A percentile compares a stretch with the other conserved stretches of the same genome.
phyloP scores from a whole-genome alignment of 2,329 filamentous ascomycete species.

The Xylariales sp. region DNA sequence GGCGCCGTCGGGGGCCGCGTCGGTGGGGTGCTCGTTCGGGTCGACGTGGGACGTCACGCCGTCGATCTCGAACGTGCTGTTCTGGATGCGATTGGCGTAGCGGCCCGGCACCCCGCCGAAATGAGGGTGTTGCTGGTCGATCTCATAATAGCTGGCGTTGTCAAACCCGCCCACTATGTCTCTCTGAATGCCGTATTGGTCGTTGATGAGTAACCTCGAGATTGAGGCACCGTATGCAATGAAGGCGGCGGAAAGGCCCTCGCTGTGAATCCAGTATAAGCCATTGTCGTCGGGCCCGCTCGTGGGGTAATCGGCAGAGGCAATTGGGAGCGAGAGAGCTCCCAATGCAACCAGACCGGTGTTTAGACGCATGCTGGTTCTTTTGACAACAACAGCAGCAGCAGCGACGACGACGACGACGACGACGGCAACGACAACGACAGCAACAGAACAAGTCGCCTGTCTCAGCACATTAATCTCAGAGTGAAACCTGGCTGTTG shows the following conservation, averaged over 20 bases:
- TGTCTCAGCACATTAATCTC: constrained; percentile 2
- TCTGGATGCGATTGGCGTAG: constrained; percentile 85
- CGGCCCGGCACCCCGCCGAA: constrained; percentile 79
- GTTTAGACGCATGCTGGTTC: constrained; percentile 46
- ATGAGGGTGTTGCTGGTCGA: constrained; percentile 75
- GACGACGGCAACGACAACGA: background rate
- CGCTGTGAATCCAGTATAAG: constrained; percentile 78
- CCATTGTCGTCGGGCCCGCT: constrained; percentile 65
- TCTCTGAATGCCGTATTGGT: constrained; percentile 74
- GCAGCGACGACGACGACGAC: background rate
- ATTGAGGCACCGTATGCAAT: constrained; percentile 81
- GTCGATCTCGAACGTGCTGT: constrained; percentile 77
- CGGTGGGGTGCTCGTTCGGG: constrained; percentile 72
- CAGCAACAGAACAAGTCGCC: background rate
- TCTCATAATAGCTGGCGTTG: constrained; percentile 76
- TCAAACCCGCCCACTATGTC: constrained; percentile 81
- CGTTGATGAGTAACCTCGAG: constrained; percentile 76
- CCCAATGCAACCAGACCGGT: constrained; percentile 46
- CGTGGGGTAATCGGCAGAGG: constrained; percentile 45
- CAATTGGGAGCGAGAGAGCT: constrained; percentile 49
- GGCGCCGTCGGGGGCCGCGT: constrained; percentile 62
- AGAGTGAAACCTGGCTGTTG: constrained; percentile 4
- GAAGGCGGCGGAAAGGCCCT: constrained; percentile 75
- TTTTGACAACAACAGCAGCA: constrained; percentile 5
- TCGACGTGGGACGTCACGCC: constrained; percentile 68